Conservation (phyloP, 805 yeast species). For the Ogataea saltuana region DNA sequence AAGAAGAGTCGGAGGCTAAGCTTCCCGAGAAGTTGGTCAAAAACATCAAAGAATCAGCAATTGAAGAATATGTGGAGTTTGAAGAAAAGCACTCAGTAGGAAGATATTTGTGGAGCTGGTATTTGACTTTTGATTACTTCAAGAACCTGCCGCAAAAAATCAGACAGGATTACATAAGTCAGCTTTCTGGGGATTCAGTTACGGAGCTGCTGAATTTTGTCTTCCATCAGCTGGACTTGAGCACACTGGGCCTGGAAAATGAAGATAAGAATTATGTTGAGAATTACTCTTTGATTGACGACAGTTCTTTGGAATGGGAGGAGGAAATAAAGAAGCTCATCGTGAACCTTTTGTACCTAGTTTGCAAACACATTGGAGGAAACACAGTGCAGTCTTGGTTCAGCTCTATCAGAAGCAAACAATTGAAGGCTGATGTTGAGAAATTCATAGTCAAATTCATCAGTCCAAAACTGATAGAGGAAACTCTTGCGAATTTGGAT, state of each 20-base stretch:
- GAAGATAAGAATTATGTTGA: conserved; percentile 31
- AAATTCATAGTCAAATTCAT: conserved; percentile 59
- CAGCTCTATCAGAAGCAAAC: conserved; percentile 65
- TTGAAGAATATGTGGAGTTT: conserved; percentile 40
- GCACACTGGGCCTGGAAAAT: conserved; percentile 22
- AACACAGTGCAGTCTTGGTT: conserved; percentile 69
- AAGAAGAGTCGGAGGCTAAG: conserved; percentile 39
- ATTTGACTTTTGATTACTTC: conserved; percentile 59
- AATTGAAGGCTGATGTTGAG: conserved; percentile 59
- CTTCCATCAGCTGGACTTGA: conserved; percentile 52
- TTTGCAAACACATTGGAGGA: conserved; percentile 58
- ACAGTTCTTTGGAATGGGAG: conserved; percentile 21
- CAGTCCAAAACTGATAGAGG: conserved; percentile 62
- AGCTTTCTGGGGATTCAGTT: conserved; percentile 54
- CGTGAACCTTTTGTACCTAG: conserved; percentile 51
- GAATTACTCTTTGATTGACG: conserved; percentile 21
- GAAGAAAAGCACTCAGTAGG: conserved; percentile 40
- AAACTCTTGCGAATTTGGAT: conserved; percentile 47
- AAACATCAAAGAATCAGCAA: conserved; percentile 32
- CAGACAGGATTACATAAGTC: conserved; percentile 58
- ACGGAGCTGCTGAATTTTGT: conserved; percentile 52
- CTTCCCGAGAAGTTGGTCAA: conserved; percentile 46
- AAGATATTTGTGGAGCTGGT: conserved; percentile 68
- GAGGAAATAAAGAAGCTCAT: conserved; percentile 43
- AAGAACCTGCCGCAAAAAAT: conserved; percentile 64